Conservation (phyloP, 495 filamentous ascomycete species). For the Neurospora sp. region DNA sequence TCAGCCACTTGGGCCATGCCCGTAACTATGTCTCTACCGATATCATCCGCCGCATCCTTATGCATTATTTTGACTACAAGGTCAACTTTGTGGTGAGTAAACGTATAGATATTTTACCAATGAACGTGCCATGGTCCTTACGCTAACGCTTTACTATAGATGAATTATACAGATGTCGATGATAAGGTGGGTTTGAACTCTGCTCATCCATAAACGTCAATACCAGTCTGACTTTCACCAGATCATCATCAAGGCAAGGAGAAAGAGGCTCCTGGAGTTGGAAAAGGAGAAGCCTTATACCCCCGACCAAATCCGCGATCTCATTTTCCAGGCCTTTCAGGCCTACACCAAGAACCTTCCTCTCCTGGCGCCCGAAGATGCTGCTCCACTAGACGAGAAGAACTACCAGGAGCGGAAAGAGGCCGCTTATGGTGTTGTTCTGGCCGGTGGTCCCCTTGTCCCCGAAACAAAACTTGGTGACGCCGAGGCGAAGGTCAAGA, state of each 20-base stretch:
- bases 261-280: slow-evolving; percentile 63
- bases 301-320: slow-evolving; percentile 35
- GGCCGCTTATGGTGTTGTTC: slow-evolving; percentile 51
- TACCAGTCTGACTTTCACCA: slow-evolving; percentile 13
- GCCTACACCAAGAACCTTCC: slow-evolving; percentile 74
- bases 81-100: slow-evolving; percentile 61
- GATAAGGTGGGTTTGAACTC: slow-evolving; percentile 53
- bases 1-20: slow-evolving; percentile 33
- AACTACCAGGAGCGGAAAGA: slow-evolving; percentile 47
- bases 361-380: slow-evolving; percentile 33
- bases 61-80: slow-evolving; percentile 76
- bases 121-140: background rate
- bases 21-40: slow-evolving; percentile 93
- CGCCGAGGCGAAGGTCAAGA: slow-evolving; percentile 77
- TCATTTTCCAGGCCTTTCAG: slow-evolving; percentile 54
- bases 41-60: slow-evolving; percentile 78
- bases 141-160: slow-evolving; percentile 20
- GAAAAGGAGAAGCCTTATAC: slow-evolving; percentile 36
- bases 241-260: slow-evolving; percentile 77
- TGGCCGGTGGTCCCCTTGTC: slow-evolving; percentile 51
- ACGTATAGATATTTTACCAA: background rate
- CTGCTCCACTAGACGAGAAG: slow-evolving; percentile 31
- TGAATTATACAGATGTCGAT: slow-evolving; percentile 91
- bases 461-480: slow-evolving; percentile 54
- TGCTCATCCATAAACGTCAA: background rate